These are phyloP conservation scores for Ascosphaera aggregata DNA, from an alignment of 2,329 filamentous ascomycete genomes.

Conservation along the genomic window DNA sequence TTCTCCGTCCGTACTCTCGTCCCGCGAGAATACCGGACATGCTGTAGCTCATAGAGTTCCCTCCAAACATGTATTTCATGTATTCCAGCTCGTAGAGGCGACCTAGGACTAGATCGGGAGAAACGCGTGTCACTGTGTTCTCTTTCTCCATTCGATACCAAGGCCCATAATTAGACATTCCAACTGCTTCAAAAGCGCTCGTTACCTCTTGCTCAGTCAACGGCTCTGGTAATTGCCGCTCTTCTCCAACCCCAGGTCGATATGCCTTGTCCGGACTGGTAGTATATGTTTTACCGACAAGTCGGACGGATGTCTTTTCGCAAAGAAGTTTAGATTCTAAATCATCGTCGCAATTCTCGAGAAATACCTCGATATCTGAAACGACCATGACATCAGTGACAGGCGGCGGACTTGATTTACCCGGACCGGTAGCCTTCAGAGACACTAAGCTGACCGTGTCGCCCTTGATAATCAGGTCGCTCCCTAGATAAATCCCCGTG, in stretches of 20 bases:
- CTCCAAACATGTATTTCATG: slow-evolving; percentile 22
- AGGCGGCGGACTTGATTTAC: slow-evolving; percentile 4
- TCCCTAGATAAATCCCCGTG: slow-evolving; percentile 30
- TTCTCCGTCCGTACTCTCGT: slow-evolving; percentile 21
- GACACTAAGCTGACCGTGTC: slow-evolving; percentile 30
- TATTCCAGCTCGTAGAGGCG: slow-evolving; percentile 30
- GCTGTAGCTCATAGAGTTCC: slow-evolving; percentile 21
- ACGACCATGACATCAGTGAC: slow-evolving; percentile 31
- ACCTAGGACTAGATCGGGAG: slow-evolving; percentile 28
- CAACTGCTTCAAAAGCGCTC: slow-evolving; percentile 15
- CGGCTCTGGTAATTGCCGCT: slow-evolving; percentile 2
- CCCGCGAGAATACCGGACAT: slow-evolving; percentile 22
- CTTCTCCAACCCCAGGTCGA: slow-evolving; percentile 1
- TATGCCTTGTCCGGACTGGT: slow-evolving; percentile 10
- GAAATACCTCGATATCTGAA: slow-evolving; percentile 27
- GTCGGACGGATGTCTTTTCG: slow-evolving; percentile 22
- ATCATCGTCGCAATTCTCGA: slow-evolving; percentile 25
- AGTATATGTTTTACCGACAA: slow-evolving; percentile 28
- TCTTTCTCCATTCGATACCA: slow-evolving; percentile 29
- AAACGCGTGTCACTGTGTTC: slow-evolving; percentile 20
- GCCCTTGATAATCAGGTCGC: slow-evolving; percentile 30
- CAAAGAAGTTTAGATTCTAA: slow-evolving; percentile 20
- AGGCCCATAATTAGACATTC: slow-evolving; percentile 22
- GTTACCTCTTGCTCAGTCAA: slow-evolving; percentile 14
- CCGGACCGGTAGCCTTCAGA: slow-evolving; percentile 8